Conservation (phyloP, 495 filamentous ascomycete species). For the Tuber aestivum region DNA sequence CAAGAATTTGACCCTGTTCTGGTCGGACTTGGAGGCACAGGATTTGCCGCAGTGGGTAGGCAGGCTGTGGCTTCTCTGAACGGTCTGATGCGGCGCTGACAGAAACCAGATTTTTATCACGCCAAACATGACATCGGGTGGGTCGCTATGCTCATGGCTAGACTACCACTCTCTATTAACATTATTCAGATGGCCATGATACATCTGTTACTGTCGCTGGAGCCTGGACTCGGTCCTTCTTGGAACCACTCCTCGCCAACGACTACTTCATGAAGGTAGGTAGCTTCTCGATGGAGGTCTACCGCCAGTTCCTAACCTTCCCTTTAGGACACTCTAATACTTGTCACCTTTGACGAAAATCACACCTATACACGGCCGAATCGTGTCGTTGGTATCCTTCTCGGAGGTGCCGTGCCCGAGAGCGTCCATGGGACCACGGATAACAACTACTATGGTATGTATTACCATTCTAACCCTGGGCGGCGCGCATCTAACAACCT, state of each 20-base stretch:
- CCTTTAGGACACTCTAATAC: constrained; percentile 54
- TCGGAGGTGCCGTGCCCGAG: constrained; percentile 60
- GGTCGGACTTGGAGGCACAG: constrained; percentile 53
- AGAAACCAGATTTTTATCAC: constrained; percentile 56
- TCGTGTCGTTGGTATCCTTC: constrained; percentile 55
- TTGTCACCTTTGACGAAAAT: constrained; percentile 66
- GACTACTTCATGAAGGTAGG: constrained; percentile 56
- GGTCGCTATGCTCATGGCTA: background rate
- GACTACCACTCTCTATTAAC: constrained; percentile 6
- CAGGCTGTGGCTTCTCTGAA: background rate
- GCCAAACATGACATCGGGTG: constrained; percentile 62
- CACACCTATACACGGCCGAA: constrained; percentile 54
- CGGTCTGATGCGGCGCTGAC: background rate
- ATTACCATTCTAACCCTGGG: background rate
- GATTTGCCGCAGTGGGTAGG: constrained; percentile 58
- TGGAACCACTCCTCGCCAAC: constrained; percentile 58
- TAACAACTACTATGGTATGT: constrained; percentile 56
- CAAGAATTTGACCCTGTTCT: constrained; percentile 63
- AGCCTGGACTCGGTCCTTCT: constrained; percentile 54
- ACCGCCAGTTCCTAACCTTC: background rate
- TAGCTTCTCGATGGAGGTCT: background rate
- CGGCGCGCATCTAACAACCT: background rate
- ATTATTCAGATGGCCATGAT: constrained; percentile 58
- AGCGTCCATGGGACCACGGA: constrained; percentile 57
- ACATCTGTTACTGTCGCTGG: constrained; percentile 58